Base-by-base conservation (phyloP, 2,329 filamentous ascomycete genomes). In the Trichoderma oligosporum region DNA sequence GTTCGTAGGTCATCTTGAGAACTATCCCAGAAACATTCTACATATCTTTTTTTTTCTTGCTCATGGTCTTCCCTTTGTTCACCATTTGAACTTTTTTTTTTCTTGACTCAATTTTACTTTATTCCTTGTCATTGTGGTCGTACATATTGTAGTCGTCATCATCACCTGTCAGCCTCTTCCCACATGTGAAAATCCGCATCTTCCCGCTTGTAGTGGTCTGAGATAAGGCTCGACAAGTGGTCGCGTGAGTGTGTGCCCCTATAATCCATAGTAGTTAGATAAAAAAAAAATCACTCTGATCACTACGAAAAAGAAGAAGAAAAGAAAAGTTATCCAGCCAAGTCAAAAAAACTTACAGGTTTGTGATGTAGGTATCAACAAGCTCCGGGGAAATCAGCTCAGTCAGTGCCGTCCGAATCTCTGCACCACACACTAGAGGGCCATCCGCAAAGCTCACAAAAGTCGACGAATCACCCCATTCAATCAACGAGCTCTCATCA, bases 301-400 rank as follows among this genome's bases (percentile, higher is more conserved):
- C 14, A 51, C 5, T 7, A 11, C n/a, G 11, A 31, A 7, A 4
- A 3, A 22, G 2, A 18, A 31, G 16, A 18, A 7, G 14, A 12
- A 22, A 9, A 11, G 22, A 39, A 20, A 5, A 51, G 29, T 33
- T 16, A 4, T 11, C 27, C 18, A 11, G 2, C 0, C 51, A 1
- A 24, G 18, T 14, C 5, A n/a, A n/a, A n/a, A n/a, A n/a, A n/a
- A 74, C 77, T 71, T 72, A 79, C 77, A 80, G 61, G 58, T 96
- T 96, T 16, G 91, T 95, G 64, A 96, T 90, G 70, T 94, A 94
- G 29, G 89, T 81, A 71, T 91, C 86, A 35, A 94, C 82, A 58
- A 87, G 73, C 63, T 90, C 87, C 0, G 88, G 83, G 7, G 88
- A 84, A 14, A 97, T 84, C 68, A 92, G 90, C 70, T 97, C 92